Evolutionary conservation across 495 filamentous ascomycete genomes (phyloP).

Genomic region (Hyphodiscus hymeniophilus): DNA sequence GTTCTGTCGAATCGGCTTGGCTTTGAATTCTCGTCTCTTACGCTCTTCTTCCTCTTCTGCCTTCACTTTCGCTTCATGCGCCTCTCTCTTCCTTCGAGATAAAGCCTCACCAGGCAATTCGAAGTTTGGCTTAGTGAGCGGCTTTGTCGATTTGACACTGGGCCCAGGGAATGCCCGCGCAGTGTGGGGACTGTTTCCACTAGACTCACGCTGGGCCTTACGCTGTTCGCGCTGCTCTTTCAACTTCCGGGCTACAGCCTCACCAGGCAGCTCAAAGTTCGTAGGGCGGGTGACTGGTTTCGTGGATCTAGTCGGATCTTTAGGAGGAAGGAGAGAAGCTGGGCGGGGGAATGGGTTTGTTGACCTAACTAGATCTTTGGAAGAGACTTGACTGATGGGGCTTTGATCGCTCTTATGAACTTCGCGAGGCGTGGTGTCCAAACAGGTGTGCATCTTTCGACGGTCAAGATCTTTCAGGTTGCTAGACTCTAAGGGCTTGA

Average conservation of each 20-base stretch:
- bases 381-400: too few species aligned
- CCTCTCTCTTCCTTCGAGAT: slow-evolving; percentile 58
- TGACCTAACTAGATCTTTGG: too few species aligned
- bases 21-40: slow-evolving; percentile 54
- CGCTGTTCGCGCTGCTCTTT: slow-evolving; percentile 45
- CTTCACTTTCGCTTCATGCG: slow-evolving; percentile 54
- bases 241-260: slow-evolving; percentile 56
- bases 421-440: slow-evolving; percentile 9
- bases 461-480: too few species aligned
- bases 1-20: slow-evolving; percentile 45
- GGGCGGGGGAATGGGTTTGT: too few species aligned
- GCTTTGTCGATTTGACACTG: slow-evolving; percentile 46
- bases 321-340: slow-evolving; percentile 37
- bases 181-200: slow-evolving; percentile 10
- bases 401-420: not conserved
- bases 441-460: too few species aligned
- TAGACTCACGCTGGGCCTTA: slow-evolving; percentile 25
- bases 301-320: slow-evolving; percentile 40
- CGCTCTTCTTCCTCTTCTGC: slow-evolving; percentile 52
- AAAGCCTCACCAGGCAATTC: slow-evolving; percentile 67
- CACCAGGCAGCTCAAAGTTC: slow-evolving; percentile 59
- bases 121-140: slow-evolving; percentile 55
- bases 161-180: slow-evolving; percentile 3
- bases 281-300: slow-evolving; percentile 57
- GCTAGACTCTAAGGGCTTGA: slow-evolving; percentile 1